Conservation (phyloP, 352 stramenopile species). For the Plasmopara halstedii region DNA sequence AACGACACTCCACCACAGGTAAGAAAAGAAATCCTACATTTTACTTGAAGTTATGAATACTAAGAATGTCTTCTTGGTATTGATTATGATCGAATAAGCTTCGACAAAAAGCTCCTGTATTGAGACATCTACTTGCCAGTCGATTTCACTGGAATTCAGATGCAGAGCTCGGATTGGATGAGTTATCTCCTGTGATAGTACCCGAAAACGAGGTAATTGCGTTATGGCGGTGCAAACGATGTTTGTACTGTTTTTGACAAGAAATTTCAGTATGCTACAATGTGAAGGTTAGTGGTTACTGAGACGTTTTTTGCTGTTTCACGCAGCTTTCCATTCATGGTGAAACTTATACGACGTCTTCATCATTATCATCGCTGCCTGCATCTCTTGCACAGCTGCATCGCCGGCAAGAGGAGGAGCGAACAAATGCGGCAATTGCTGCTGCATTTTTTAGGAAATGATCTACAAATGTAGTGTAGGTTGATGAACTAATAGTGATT, state of each 20-base stretch:
- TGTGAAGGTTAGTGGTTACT: constrained; percentile 22
- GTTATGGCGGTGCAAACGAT: background rate
- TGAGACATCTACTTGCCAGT: constrained; percentile 28
- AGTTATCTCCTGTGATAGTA: constrained; percentile 46
- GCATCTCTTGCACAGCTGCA: background rate
- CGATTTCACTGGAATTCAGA: constrained; percentile 31
- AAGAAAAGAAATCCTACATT: too few species aligned
- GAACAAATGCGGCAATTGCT: constrained; percentile 23
- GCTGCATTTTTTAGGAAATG: constrained; percentile 21
- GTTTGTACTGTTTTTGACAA: constrained; percentile 10
- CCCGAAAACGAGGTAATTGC: constrained; percentile 26
- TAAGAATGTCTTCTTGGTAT: too few species aligned
- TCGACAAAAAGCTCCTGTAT: constrained; percentile 14
- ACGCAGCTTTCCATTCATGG: constrained; percentile 8
- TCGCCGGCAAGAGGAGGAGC: constrained; percentile 16
- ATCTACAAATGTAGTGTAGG: too few species aligned
- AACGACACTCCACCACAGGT: constrained; percentile 33
- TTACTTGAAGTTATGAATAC: too few species aligned
- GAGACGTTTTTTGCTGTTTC: constrained; percentile 1
- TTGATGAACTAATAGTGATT: too few species aligned
- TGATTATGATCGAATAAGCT: constrained; percentile 17
- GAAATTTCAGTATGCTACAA: constrained; percentile 8
- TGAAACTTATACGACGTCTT: background rate
- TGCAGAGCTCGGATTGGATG: constrained; percentile 24
- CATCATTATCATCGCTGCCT: background rate